A percentile compares a stretch with the other conserved stretches of the same genome.
Evolutionary conservation across 2,329 filamentous ascomycete genomes (phyloP).

Genomic region (Daldinia sp.): DNA sequence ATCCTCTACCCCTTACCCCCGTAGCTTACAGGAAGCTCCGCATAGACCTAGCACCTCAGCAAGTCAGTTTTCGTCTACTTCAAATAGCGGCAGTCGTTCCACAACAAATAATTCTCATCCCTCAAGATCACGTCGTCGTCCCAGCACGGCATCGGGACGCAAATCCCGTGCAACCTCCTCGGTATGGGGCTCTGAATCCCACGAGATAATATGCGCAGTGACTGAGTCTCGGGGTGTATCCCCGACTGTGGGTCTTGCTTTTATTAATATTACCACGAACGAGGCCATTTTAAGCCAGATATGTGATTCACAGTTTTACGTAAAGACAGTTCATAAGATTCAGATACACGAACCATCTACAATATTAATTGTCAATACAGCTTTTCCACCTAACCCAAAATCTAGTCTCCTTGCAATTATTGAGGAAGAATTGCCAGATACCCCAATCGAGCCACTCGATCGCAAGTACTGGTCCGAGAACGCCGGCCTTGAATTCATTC

Average conservation of each 20-base stretch:
- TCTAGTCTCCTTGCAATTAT: constrained; percentile 80
- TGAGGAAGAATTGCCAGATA: constrained; percentile 72
- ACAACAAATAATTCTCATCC: constrained; percentile 42
- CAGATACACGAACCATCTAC: constrained; percentile 80
- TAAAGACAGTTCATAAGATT: constrained; percentile 87
- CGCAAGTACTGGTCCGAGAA: constrained; percentile 85
- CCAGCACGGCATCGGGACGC: constrained; percentile 54
- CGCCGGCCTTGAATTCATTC: constrained; percentile 78
- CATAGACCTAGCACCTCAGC: constrained; percentile 37
- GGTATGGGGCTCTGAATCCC: constrained; percentile 59
- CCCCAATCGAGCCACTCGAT: constrained; percentile 71
- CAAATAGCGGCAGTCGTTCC: constrained; percentile 38
- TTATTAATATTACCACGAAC: constrained; percentile 85
- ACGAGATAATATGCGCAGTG: constrained; percentile 86
- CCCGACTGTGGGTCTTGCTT: constrained; percentile 83
- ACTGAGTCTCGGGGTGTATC: constrained; percentile 88
- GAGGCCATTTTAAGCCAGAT: constrained; percentile 90
- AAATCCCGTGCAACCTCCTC: constrained; percentile 54
- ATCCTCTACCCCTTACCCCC: constrained; percentile 36
- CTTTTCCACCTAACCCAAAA: constrained; percentile 69
- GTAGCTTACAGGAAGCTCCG: constrained; percentile 1
- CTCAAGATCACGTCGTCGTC: constrained; percentile 38
- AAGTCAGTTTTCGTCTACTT: constrained; percentile 43
- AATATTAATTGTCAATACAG: constrained; percentile 78
- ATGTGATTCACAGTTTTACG: constrained; percentile 91